phyloP scores from a whole-genome alignment of 2,329 filamentous ascomycete genomes.

The Aspergillus quadricinctus region DNA sequence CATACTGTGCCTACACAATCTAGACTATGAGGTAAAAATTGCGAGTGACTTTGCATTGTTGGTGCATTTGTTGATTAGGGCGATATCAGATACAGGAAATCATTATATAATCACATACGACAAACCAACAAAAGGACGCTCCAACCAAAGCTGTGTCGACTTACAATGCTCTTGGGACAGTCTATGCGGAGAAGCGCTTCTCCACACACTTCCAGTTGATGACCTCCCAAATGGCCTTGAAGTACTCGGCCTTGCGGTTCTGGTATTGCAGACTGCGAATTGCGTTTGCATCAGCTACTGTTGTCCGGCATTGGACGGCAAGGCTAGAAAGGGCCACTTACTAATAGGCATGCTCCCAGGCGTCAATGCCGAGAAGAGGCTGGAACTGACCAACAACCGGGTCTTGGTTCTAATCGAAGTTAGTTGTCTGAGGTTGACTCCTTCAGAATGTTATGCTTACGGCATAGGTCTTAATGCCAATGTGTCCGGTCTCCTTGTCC shows the following conservation, averaged over 20 bases:
- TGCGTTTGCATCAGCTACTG: conserved; percentile 13
- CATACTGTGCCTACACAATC: not conserved
- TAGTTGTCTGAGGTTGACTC: conserved; percentile 4
- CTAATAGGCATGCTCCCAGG: conserved; percentile 96
- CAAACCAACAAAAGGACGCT: conserved; percentile 6
- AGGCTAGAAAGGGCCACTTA: conserved; percentile 33
- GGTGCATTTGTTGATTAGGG: conserved; percentile 5
- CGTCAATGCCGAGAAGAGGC: conserved; percentile 84
- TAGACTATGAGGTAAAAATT: not conserved
- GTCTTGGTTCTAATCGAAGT: conserved; percentile 65
- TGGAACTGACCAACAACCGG: conserved; percentile 78
- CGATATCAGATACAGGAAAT: conserved; percentile 3
- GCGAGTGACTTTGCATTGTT: too few species aligned
- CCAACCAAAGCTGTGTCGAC: conserved; percentile 10
- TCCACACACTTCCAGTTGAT: conserved; percentile 92
- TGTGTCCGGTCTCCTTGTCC: conserved; percentile 56
- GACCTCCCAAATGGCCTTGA: conserved; percentile 88
- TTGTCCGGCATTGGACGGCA: not conserved
- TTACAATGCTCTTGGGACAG: conserved; percentile 2
- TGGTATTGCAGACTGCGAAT: conserved; percentile 72
- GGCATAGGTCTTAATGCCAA: conserved; percentile 61
- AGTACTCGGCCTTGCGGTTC: conserved; percentile 97
- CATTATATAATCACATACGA: conserved; percentile 4
- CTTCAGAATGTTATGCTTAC: conserved; percentile 29
- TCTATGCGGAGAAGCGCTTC: conserved; percentile 60